Conservation (phyloP, 2,329 filamentous ascomycete species). For the Epichloe sibirici region DNA sequence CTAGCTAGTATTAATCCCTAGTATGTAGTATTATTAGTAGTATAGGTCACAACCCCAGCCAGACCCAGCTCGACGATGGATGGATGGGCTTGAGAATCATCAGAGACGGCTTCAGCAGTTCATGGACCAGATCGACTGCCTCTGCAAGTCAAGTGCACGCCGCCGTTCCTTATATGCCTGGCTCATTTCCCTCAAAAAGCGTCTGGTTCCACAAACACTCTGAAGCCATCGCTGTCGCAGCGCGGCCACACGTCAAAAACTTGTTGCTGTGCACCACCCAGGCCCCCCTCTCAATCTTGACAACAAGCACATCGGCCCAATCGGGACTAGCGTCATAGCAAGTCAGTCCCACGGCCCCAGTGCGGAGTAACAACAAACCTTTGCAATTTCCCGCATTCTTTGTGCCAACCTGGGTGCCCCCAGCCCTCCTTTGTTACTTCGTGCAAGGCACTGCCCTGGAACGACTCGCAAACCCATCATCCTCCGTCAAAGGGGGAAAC, state of each 20-base stretch:
- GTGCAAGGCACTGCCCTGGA: neutral
- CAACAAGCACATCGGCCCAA: neutral
- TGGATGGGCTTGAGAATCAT: too few relatives aligned
- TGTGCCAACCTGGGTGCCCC: constrained; percentile 6
- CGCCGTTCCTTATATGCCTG: neutral
- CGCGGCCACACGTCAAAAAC: neutral
- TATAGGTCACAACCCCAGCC: too few relatives aligned
- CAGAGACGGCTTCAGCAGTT: too few relatives aligned
- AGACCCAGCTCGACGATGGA: too few relatives aligned
- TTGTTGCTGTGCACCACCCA: constrained; percentile 2
- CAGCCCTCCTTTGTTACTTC: constrained; percentile 7
- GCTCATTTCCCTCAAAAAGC: neutral
- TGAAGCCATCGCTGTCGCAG: neutral
- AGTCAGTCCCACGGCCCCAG: constrained; percentile 6
- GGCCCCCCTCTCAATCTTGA: neutral
- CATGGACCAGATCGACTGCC: too few relatives aligned
- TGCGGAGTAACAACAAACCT: constrained; percentile 16
- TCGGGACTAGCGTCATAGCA: constrained; percentile 12
- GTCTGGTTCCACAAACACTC: neutral
- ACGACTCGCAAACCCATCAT: constrained; percentile 3
- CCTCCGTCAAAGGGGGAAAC: constrained; percentile 4
- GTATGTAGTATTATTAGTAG: too few relatives aligned
- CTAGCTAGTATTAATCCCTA: too few relatives aligned
- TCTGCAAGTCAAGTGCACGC: too few relatives aligned
- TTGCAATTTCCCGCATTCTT: constrained; percentile 26